Base-by-base conservation (phyloP, 805 yeast genomes). In the Lipomyces yamanashiensis region DNA sequence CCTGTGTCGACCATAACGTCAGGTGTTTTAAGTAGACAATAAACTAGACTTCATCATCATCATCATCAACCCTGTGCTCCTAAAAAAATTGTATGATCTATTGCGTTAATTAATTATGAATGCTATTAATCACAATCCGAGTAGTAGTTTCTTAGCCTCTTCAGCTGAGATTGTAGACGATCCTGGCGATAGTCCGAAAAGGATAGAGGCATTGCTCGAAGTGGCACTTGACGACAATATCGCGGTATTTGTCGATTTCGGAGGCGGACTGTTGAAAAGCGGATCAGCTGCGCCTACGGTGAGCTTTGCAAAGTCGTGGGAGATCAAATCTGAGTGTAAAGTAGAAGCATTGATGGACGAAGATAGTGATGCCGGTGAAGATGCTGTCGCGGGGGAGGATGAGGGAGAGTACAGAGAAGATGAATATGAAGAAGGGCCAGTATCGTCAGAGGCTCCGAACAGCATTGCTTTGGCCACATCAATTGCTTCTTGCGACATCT, bases 61-160 rank as follows among this genome's bases (percentile, higher is more conserved):
- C n/a, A n/a, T n/a, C n/a, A n/a, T n/a, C n/a, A n/a, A n/a, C n/a
- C n/a, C n/a, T n/a, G n/a, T n/a, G n/a, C n/a, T n/a, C 28, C 28
- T 5, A 28, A 28, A 28, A 28, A 28, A 28, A 28, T 28, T 3
- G 5, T 28, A 28, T 28, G 28, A 28, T 28, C 28, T 28, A 28
- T 28, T 28, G 5, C n/a, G 34, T 2, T 40, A 54, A 10, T 37
- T 37, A 49, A 21, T 28, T 41, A 15, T 54, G 4, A 9, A 43
- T 15, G 34, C 13, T 33, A 49, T 34, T 13, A 33, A 48, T 36
- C 43, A 64, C 17, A 64, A 50, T 8, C 67, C 67, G 1, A 64
- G 53, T 17, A 56, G 41, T 7, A 62, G 39, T 51, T 60, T 54
- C 43, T 64, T 64, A 8, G 68, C 66, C 23, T 64, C 68, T 21